Percentiles rank a stretch among this genome's conserved stretches.
These are phyloP conservation scores for Penicillium arizonense DNA, from an alignment of 495 filamentous ascomycete genomes.

Conservation along the genomic window DNA sequence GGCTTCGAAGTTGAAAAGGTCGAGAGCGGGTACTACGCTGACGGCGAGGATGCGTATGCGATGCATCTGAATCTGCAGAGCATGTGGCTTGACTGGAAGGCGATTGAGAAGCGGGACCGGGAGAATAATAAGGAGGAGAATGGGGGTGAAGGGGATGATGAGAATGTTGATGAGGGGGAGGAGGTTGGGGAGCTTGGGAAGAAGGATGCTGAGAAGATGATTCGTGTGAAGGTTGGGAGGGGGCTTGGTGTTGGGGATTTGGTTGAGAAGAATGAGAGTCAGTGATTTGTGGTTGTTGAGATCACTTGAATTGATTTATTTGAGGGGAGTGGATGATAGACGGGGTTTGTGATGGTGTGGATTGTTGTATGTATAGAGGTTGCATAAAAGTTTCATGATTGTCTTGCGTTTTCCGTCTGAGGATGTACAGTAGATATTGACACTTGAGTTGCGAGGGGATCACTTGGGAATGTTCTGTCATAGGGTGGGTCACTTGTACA, in stretches of 20 bases:
- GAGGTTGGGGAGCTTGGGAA: slow-evolving; percentile 52
- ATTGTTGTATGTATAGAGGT: slow-evolving; percentile 5
- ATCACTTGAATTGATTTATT: neutral
- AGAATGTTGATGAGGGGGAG: slow-evolving; percentile 38
- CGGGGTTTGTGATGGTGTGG: neutral
- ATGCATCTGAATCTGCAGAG: slow-evolving; percentile 83
- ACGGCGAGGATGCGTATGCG: slow-evolving; percentile 92
- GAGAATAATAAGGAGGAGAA: slow-evolving; percentile 40
- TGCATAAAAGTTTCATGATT: neutral
- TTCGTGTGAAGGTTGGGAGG: slow-evolving; percentile 77
- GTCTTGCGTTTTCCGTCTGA: neutral
- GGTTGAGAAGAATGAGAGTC: slow-evolving; percentile 71
- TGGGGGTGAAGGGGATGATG: slow-evolving; percentile 30
- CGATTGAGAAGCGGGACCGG: slow-evolving; percentile 41
- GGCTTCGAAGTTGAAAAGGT: slow-evolving; percentile 88
- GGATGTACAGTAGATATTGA: too few relatives aligned
- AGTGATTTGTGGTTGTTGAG: slow-evolving; percentile 10
- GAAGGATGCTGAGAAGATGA: slow-evolving; percentile 49
- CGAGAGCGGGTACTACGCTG: slow-evolving; percentile 94
- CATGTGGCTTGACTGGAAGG: slow-evolving; percentile 51
- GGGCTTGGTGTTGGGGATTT: slow-evolving; percentile 79
- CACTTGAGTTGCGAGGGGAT: too few relatives aligned
- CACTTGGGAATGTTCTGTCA: too few relatives aligned
- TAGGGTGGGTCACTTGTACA: too few relatives aligned
- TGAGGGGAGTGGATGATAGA: neutral